Percentiles rank a stretch among this genome's conserved stretches.
Conservation (phyloP, 1,139 yeast species). For the Pichiaceae sp. region DNA sequence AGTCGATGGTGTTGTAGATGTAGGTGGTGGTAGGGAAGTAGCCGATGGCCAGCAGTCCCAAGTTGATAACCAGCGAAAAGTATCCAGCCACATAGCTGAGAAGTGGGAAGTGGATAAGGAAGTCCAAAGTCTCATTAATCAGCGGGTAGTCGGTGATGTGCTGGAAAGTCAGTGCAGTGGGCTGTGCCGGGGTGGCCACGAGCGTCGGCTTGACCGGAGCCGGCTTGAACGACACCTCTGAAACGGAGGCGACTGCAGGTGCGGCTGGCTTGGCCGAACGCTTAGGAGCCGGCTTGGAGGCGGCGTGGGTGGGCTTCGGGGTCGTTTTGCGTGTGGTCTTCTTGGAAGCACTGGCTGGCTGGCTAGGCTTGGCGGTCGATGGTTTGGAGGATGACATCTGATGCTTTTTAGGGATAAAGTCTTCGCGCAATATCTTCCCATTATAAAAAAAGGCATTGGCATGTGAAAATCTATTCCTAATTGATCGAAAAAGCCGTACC, state of each 20-base stretch:
- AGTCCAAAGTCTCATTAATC: constrained; percentile 9
- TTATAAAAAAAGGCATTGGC: no score
- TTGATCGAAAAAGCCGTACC: no score
- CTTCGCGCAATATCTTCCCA: no score
- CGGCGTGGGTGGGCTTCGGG: no score
- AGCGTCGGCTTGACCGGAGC: neutral
- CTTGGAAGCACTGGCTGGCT: no score
- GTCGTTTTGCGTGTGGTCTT: no score
- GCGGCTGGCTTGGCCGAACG: no score
- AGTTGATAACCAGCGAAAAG: constrained; percentile 4
- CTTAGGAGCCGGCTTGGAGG: no score
- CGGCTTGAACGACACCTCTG: neutral
- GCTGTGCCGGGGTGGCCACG: neutral
- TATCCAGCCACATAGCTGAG: constrained; percentile 6
- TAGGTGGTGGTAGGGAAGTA: constrained; percentile 5
- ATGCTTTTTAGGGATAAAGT: no score
- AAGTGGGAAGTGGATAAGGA: constrained; percentile 5
- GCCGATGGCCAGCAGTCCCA: neutral
- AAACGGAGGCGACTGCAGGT: neutral
- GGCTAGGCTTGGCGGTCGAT: no score
- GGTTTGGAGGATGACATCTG: no score
- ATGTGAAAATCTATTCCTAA: no score
- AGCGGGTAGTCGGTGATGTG: constrained; percentile 15
- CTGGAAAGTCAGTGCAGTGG: constrained; percentile 5
- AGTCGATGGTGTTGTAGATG: constrained; percentile 13